Evolutionary conservation across 305 asterid genomes (phyloP), one percentile per base, ranked within the genome.

Genomic region (Stenogyne calaminthoides): DNA sequence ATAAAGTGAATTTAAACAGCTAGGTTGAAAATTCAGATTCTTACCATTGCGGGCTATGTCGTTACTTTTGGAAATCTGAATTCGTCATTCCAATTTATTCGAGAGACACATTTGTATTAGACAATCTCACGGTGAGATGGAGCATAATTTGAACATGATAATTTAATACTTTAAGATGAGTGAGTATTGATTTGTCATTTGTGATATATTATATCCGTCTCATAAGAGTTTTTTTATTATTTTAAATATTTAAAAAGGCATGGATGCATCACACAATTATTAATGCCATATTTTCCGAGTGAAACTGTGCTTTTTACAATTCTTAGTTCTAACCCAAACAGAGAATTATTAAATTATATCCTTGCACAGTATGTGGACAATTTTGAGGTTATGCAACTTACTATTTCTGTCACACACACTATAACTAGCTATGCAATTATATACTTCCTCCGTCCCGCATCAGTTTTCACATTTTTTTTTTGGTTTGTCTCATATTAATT

Each of bases 1-100:
- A 42, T 58, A 75, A 58, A 79, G 83, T 75, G 71, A 59, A 39
- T 25, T 69, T 55, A 2, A 54, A 73, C 51, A 67, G 71, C 25
- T 56, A 0, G 54, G 12, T 25, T 25, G 27, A 37, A 47, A 66
- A 49, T 37, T 71, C 75, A 16, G 61, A 67, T 72, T 78, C 70
- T 61, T 61, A 67, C 56, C 47, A 6, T 18, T 55, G 18, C 46
- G 73, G 64, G 27, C 18, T 15, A 56, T 20, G 37, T 5, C 36
- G 27, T 3, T n/a, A n/a, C 64, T n/a, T 25, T 60, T 32, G 7
- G 52, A 52, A 76, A 40, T 54, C 68, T 70, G 16, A 64, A 46
- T 25, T n/a, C n/a, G n/a, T n/a, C 9, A n/a, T 8, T 70, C 57
- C 44, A 25, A 10, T 6, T 42, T n/a, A n/a, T n/a, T n/a, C n/a